phyloP scores from a whole-genome alignment of 441 rosid species.

The Gossypium schwendimanii region DNA sequence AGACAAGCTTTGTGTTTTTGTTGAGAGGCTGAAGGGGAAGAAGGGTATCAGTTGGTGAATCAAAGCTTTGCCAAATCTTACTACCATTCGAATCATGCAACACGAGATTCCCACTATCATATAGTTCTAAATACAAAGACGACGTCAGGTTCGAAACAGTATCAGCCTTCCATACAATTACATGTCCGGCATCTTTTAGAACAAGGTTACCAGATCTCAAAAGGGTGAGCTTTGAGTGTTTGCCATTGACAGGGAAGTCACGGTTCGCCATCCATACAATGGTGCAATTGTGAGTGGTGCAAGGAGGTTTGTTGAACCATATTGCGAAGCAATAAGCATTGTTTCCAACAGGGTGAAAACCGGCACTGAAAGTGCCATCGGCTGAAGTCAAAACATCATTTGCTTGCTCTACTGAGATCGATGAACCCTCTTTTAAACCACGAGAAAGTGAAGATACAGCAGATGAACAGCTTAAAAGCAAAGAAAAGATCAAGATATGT shows the following conservation, averaged over 20 bases:
- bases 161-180: background rate
- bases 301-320: background rate
- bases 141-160: background rate
- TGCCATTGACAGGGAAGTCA: slow-evolving; percentile 5
- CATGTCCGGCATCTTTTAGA: background rate
- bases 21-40: slow-evolving; percentile 9
- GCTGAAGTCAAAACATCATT: background rate
- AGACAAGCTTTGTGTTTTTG: background rate
- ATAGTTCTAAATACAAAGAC: background rate
- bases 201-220: background rate
- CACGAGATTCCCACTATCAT: slow-evolving; percentile 15
- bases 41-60: slow-evolving; percentile 11
- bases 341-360: background rate
- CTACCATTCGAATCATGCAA: background rate
- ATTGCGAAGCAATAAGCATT: background rate
- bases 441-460: background rate
- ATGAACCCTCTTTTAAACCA: background rate
- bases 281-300: background rate
- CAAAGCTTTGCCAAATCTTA: slow-evolving; percentile 11
- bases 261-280: slow-evolving; percentile 12
- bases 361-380: background rate
- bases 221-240: background rate
- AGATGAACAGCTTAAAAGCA: no score
- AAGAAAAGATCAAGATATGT: no score
- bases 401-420: background rate